Evolutionary conservation across 106 monocot genomes (phyloP).

Genomic region (Narthecium ossifragum): DNA sequence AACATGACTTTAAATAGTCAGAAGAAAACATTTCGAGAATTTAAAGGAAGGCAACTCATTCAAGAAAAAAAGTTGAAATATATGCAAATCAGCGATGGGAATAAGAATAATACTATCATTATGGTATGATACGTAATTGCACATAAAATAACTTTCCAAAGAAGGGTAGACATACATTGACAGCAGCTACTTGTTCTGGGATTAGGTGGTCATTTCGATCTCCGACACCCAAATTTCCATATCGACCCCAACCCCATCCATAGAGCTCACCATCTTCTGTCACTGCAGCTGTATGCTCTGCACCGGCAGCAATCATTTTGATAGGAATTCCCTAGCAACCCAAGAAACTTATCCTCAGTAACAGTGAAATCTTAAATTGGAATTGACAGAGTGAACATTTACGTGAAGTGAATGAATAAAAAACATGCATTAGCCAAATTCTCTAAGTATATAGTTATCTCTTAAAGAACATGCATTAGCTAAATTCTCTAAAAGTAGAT

Average conservation of each 20-base stretch:
- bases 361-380: neutral
- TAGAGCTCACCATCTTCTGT: conserved; percentile 94
- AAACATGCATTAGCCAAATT: no score
- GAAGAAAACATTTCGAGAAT: neutral
- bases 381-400: no score
- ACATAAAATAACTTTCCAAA: neutral
- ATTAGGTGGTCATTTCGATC: conserved; percentile 80
- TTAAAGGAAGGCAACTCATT: neutral
- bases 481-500: no score
- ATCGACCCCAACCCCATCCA: conserved; percentile 99
- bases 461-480: no score
- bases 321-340: conserved; percentile 59
- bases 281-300: conserved; percentile 92
- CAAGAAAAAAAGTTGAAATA: no score
- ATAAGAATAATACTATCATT: no score
- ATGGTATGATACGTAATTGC: no score
- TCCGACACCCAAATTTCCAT: conserved; percentile 95
- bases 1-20: no score
- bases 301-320: conserved; percentile 97
- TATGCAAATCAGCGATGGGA: no score
- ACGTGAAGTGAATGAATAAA: no score
- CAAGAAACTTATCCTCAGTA: neutral
- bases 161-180: conserved; percentile 43
- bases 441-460: no score
- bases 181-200: conserved; percentile 68